Evolutionary conservation across 495 filamentous ascomycete species (phyloP), one percentile per base, ranked within the genome.

Genomic region (Gamarada debralockiae): DNA sequence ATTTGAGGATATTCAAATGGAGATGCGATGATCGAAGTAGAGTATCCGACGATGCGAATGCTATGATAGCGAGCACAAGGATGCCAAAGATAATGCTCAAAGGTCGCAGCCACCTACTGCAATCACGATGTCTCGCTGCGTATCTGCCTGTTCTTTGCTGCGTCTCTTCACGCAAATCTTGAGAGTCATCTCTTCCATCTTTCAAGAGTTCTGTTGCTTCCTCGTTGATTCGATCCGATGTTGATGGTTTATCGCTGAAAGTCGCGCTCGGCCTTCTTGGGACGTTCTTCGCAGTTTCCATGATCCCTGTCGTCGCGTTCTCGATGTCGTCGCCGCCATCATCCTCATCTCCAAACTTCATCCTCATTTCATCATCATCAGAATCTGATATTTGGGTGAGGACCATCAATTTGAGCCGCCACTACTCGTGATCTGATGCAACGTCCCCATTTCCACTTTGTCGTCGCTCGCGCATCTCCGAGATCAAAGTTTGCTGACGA

Each of bases 31-130:
- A 20, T 22, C 10, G n/a, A 20, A 23, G 40, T 14, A 23, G 22
- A 6, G 13, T 50, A 3, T 10, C 13, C 2, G 4, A 38, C 2
- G 46, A 49, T 5, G 46, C 18, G 24, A 38, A n/a, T 1, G 22
- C 13, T 24, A 53, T 38, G 12, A 40, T 24, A 12, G 13, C 10
- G 1, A 53, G 31, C 5, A 53, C 18, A 1, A 53, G 25, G 17
- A 38, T 24, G 15, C 23, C 22, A 20, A 53, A 38, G 18, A 22
- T 4, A 12, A 36, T 1, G 15, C 27, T 40, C 2, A 36, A 7
- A 2, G 40, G 50, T 24, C 22, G 39, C 15, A 46, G 40, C 39
- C 41, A 53, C n/a, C 21, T 23, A 18, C 50, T 53, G 40, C 34
- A 22, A 22, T 46, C 41, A 8, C 27, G 17, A 38, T 15, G 17